These are phyloP conservation scores for Brachypodium distachyon DNA, from an alignment of 202 grass and related monocot genomes.

Conservation along the genomic window DNA sequence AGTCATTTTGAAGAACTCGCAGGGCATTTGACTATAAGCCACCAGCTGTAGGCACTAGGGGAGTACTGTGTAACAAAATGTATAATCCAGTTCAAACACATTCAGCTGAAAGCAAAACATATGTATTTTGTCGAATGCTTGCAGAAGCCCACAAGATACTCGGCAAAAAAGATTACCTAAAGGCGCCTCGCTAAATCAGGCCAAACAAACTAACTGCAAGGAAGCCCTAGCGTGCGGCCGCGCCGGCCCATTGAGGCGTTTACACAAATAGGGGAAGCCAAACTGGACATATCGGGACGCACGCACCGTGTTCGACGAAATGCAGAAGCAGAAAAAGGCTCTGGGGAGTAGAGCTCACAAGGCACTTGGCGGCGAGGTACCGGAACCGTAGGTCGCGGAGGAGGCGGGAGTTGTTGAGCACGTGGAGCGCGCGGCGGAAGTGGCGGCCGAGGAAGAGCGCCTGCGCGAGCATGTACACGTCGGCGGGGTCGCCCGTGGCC, in stretches of 20 bases:
- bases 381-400: slow-evolving; percentile 82
- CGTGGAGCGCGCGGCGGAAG: slow-evolving; percentile 78
- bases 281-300: background rate
- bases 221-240: background rate
- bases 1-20: background rate
- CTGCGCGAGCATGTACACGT: slow-evolving; percentile 91
- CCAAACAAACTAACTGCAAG: background rate
- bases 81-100: background rate
- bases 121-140: background rate
- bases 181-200: background rate
- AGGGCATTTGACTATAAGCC: background rate
- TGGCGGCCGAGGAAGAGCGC: slow-evolving; percentile 79
- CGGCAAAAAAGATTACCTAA: background rate
- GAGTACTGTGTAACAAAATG: background rate
- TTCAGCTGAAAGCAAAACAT: background rate
- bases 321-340: background rate
- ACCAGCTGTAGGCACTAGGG: background rate
- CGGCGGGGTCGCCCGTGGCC: slow-evolving; percentile 58
- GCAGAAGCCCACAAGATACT: background rate
- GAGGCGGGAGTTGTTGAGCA: slow-evolving; percentile 66
- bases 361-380: slow-evolving; percentile 94
- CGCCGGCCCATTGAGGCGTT: background rate
- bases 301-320: slow-evolving; percentile 7
- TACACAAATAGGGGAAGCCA: background rate
- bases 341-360: slow-evolving; percentile 29